phyloP scores from a whole-genome alignment of 2,329 filamentous ascomycete species.

The Rhinocladiella similis region DNA sequence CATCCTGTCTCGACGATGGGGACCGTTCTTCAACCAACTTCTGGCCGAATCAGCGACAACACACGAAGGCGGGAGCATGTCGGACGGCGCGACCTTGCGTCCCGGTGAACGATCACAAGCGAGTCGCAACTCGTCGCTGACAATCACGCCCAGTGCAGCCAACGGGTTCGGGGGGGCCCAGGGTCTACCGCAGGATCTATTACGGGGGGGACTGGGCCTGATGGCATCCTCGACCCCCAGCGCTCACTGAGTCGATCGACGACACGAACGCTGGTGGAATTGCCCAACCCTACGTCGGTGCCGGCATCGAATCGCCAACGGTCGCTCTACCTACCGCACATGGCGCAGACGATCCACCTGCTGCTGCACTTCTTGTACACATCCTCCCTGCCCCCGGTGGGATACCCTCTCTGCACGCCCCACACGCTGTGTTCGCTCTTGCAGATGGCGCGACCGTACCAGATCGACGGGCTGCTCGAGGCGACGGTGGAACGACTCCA shows the following conservation, averaged over 20 bases:
- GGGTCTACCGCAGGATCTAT: constrained; percentile 2
- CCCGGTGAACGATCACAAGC: constrained; percentile 52
- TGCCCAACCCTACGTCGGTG: constrained; percentile 55
- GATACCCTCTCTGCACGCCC: constrained; percentile 80
- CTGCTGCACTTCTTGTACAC: constrained; percentile 94
- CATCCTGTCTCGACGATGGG: constrained; percentile 85
- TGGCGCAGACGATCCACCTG: constrained; percentile 82
- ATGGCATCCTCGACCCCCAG: constrained; percentile 24
- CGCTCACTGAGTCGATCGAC: constrained; percentile 27
- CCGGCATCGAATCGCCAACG: constrained; percentile 69
- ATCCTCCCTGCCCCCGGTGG: constrained; percentile 75
- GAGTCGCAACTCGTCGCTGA: constrained; percentile 72
- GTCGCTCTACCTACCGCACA: constrained; percentile 90
- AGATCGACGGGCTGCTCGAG: constrained; percentile 87
- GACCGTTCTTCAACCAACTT: constrained; percentile 91
- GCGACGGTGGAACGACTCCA: constrained; percentile 90
- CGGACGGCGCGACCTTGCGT: constrained; percentile 72
- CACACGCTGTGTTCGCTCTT: constrained; percentile 94
- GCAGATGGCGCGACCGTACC: constrained; percentile 89
- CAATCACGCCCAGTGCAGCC: constrained; percentile 67
- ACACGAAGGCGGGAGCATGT: constrained; percentile 55
- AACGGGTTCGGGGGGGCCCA: constrained; percentile 23
- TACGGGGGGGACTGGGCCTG: not conserved
- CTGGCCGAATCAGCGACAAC: constrained; percentile 74
- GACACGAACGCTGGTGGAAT: constrained; percentile 40